phyloP scores from a whole-genome alignment of 345 rosid species.

The Mercurialis annua region DNA sequence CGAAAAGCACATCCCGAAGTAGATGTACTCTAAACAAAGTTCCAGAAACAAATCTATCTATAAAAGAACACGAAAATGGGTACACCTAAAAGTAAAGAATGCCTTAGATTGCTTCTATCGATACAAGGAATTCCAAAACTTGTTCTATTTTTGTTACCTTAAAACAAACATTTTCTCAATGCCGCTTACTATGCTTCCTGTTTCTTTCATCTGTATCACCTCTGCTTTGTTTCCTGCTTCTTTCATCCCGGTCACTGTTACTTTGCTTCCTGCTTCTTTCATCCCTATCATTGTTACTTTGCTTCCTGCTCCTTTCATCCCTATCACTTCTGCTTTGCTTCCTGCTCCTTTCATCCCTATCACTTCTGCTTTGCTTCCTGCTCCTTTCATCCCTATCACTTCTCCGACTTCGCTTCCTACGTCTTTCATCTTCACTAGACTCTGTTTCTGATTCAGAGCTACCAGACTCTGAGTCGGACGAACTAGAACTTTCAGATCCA shows the following conservation, averaged over 20 bases:
- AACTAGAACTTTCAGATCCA: constrained; percentile 34
- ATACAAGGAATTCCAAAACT: not conserved
- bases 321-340: constrained; percentile 5
- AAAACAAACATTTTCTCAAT: not conserved
- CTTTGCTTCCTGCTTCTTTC: constrained; percentile 15
- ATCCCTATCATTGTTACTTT: constrained; percentile 6
- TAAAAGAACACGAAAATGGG: too few species aligned
- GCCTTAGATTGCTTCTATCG: not conserved
- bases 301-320: constrained; percentile 18
- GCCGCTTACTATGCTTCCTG: constrained; percentile 10
- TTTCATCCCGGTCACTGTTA: constrained; percentile 13
- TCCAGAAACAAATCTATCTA: too few species aligned
- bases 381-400: constrained; percentile 15
- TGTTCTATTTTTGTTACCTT: not conserved
- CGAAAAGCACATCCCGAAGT: too few species aligned
- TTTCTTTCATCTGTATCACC: constrained; percentile 15
- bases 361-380: constrained; percentile 3
- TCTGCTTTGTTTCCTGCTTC: constrained; percentile 11
- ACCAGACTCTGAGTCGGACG: constrained; percentile 40
- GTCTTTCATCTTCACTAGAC: constrained; percentile 24
- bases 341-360: constrained; percentile 17
- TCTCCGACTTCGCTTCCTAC: constrained; percentile 9
- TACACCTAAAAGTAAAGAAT: too few species aligned
- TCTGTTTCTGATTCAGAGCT: constrained; percentile 8
- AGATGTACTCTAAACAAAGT: too few species aligned